Evolutionary conservation across 1,284 basidiomycete species (phyloP), one percentile per base, ranked within the genome.

Genomic region (Takashimella koratensis): DNA sequence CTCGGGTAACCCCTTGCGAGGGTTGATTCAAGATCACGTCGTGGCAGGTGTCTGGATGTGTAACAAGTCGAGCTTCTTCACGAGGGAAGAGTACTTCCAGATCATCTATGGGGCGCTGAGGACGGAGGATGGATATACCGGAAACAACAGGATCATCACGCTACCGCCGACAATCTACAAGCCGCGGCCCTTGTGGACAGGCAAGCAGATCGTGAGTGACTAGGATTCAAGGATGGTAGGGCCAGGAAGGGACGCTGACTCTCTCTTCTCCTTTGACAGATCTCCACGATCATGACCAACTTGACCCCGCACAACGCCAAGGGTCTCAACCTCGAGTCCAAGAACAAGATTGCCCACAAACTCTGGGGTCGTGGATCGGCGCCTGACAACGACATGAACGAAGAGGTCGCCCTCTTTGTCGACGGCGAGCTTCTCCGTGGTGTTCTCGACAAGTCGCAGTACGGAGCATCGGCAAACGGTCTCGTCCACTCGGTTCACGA

Each of bases 11-110:
- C 96, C 96, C 25, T 82, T 99, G 39, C 91, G 96, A 73, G 96
- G 96, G 74, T 80, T 99, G 24, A 99, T 99, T 65, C 96, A 99
- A 76, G 96, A 99, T 78, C 96, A 98, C 70, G 92, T 99, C 56
- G 95, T 98, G 40, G 93, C 96, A 19, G 96, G 92, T 62, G 89
- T 98, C 20, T 98, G 95, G 93, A 96, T 99, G 92, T 98, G 96
- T 51, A 88, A 86, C 73, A 94, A 94, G 74, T 88, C 95, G 65
- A 83, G 90, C 2, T 96, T 97, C 78, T 96, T 98, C 78, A 86
- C 86, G 4, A 84, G 96, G 52, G 92, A 96, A 64, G 89, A 98
- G 72, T 99, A 98, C 73, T 90, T 90, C 77, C 96, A 99, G 78
- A 81, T 98, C 49, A 82, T 99, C 13, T 98, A 98, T 68, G 96